These are phyloP conservation scores for Sporothrix euskadiensis DNA, from an alignment of 2,329 filamentous ascomycete species.

Conservation along the genomic window DNA sequence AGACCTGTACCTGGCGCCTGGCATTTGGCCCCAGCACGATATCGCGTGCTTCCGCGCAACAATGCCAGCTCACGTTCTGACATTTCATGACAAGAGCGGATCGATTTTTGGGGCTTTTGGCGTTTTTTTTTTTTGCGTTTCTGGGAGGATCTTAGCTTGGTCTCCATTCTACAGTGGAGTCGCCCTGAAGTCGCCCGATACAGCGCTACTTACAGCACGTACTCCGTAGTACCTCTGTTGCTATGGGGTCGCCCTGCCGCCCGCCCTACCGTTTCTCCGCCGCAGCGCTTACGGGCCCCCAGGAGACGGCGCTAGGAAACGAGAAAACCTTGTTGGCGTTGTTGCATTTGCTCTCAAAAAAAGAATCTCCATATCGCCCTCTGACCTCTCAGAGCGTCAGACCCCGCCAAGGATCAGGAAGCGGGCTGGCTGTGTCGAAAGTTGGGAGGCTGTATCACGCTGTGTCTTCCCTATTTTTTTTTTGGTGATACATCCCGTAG, in stretches of 20 bases:
- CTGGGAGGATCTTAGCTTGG: not conserved
- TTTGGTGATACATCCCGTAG: not conserved
- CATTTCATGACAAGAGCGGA: not conserved
- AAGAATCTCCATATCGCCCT: not conserved
- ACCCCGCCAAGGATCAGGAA: constrained; percentile 11
- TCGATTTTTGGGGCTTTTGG: not conserved
- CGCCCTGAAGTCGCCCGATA: not conserved
- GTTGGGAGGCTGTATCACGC: not conserved
- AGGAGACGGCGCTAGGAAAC: not conserved
- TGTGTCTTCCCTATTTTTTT: not conserved
- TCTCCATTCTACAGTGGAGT: not conserved
- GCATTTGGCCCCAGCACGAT: constrained; percentile 16
- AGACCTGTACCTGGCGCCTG: not conserved
- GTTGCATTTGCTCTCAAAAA: not conserved
- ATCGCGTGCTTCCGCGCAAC: not conserved
- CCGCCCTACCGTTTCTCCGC: constrained; percentile 23
- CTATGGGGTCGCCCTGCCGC: constrained; percentile 28
- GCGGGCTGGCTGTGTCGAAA: not conserved
- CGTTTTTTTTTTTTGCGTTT: not conserved
- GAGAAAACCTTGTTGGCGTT: not conserved
- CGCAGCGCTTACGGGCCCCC: constrained; percentile 25
- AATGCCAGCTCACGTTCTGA: not conserved
- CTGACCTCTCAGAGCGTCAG: not conserved
- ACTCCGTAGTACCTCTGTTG: constrained; percentile 20
- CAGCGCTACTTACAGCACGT: not conserved